Percentiles rank a stretch among this genome's conserved stretches.
Conservation (phyloP, 2,329 filamentous ascomycete species). For the Pezicula carpinea region DNA sequence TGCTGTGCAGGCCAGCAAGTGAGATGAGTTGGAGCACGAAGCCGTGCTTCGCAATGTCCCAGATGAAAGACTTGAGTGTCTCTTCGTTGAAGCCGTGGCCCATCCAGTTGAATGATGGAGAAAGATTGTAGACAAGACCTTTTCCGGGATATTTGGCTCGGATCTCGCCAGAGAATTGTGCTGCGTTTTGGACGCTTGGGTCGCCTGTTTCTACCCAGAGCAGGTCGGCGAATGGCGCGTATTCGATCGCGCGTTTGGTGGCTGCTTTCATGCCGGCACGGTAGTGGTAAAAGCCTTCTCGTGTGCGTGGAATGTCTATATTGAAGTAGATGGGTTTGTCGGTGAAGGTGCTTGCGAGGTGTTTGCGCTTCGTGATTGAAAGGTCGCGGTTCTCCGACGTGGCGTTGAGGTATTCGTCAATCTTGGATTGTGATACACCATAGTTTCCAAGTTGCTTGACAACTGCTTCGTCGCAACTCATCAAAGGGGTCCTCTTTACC, state of each 20-base stretch:
- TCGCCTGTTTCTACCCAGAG: slow-evolving; percentile 97
- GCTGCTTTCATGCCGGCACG: slow-evolving; percentile 77
- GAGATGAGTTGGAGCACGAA: slow-evolving; percentile 67
- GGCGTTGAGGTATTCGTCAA: slow-evolving; percentile 62
- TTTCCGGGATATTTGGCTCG: slow-evolving; percentile 67
- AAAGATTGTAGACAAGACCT: slow-evolving; percentile 93
- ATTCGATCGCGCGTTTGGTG: slow-evolving; percentile 88
- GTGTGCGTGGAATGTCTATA: slow-evolving; percentile 88
- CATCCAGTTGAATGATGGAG: slow-evolving; percentile 98
- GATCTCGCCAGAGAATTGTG: slow-evolving; percentile 72
- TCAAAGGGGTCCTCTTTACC: slow-evolving; percentile 79
- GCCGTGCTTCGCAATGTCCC: slow-evolving; percentile 89
- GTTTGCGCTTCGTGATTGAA: slow-evolving; percentile 72
- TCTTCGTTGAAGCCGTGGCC: slow-evolving; percentile 83
- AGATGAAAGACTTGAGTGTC: slow-evolving; percentile 85
- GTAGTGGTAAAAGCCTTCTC: slow-evolving; percentile 93
- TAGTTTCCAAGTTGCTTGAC: slow-evolving; percentile 66
- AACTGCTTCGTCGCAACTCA: slow-evolving; percentile 90
- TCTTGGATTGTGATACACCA: slow-evolving; percentile 57
- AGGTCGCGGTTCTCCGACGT: slow-evolving; percentile 64
- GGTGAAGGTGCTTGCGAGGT: slow-evolving; percentile 63
- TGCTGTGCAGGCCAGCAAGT: slow-evolving; percentile 62
- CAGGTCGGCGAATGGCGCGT: slow-evolving; percentile 88
- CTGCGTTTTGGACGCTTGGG: slow-evolving; percentile 74
- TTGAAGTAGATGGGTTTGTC: slow-evolving; percentile 72